Percentiles rank a stretch among this genome's conserved stretches.
Conservation (phyloP, 2,329 filamentous ascomycete species). For the Fusarium poae region DNA sequence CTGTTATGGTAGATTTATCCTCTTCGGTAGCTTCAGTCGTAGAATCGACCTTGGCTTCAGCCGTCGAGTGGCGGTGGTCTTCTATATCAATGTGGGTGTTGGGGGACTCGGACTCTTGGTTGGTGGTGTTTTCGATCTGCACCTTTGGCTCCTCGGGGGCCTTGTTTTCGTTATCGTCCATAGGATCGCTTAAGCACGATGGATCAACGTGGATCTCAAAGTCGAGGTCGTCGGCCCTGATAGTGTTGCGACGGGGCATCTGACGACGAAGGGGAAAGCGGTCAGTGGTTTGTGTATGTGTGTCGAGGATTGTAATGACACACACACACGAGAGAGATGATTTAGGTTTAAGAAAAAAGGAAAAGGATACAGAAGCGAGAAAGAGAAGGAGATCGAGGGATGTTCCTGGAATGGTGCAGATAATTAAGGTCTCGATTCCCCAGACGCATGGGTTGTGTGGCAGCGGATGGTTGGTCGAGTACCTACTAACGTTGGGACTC, state of each 20-base stretch:
- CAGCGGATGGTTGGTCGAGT: constrained; percentile 51
- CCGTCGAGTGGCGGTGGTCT: constrained; percentile 22
- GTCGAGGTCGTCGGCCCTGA: constrained; percentile 54
- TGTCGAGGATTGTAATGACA: constrained; percentile 33
- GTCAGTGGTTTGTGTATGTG: constrained; percentile 30
- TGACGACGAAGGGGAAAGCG: constrained; percentile 25
- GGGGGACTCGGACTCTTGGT: constrained; percentile 32
- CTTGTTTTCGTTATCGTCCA: constrained; percentile 54
- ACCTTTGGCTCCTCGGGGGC: constrained; percentile 40
- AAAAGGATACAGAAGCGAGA: constrained; percentile 26
- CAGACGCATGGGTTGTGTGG: constrained; percentile 40
- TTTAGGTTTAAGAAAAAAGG: constrained; percentile 15
- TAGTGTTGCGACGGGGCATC: constrained; percentile 49
- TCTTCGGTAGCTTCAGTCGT: constrained; percentile 25
- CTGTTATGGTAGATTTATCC: constrained; percentile 12
- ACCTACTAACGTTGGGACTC: constrained; percentile 36
- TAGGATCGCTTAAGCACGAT: constrained; percentile 58
- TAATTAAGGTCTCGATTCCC: constrained; percentile 38
- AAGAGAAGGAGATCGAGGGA: constrained; percentile 20
- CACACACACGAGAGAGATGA: constrained; percentile 21
- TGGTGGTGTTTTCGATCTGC: constrained; percentile 28
- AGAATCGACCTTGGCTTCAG: constrained; percentile 28
- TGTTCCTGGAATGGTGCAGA: constrained; percentile 45
- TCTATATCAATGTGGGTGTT: constrained; percentile 28
- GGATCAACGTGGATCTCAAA: constrained; percentile 64